These are phyloP conservation scores for Inonotus hispidus DNA, from an alignment of 1,284 basidiomycete species.

Conservation along the genomic window DNA sequence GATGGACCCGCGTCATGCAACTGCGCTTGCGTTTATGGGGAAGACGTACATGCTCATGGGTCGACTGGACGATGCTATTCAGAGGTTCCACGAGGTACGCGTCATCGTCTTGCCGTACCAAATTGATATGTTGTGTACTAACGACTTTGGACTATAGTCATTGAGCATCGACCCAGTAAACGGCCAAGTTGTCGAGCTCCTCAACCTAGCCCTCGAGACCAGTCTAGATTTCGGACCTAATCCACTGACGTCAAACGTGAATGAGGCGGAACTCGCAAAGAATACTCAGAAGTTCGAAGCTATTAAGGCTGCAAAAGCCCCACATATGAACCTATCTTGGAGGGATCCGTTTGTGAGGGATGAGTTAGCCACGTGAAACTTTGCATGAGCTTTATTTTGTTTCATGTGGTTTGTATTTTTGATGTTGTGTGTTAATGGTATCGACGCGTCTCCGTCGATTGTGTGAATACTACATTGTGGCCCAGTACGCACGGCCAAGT, in stretches of 20 bases:
- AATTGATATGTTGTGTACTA: too few relatives aligned
- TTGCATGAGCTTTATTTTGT: too few relatives aligned
- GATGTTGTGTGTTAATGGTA: not conserved
- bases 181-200: slow-evolving; percentile 76
- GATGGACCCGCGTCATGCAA: slow-evolving; percentile 73
- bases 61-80: slow-evolving; percentile 72
- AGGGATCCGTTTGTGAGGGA: not conserved
- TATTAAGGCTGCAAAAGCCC: not conserved
- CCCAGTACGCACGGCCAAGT: too few relatives aligned
- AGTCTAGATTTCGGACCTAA: slow-evolving; percentile 1
- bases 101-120: not conserved
- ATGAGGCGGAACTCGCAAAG: not conserved
- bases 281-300: not conserved
- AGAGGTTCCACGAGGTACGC: slow-evolving; percentile 82
- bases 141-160: slow-evolving; percentile 42
- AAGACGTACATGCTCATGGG: slow-evolving; percentile 75
- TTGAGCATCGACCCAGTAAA: slow-evolving; percentile 85
- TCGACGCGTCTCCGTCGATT: too few relatives aligned
- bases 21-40: slow-evolving; percentile 79
- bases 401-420: not conserved
- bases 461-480: too few relatives aligned
- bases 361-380: not conserved
- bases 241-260: not conserved
- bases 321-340: not conserved
- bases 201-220: slow-evolving; percentile 76